phyloP scores from a whole-genome alignment of 2,329 filamentous ascomycete genomes.

The Scleromitrula shiraiana region DNA sequence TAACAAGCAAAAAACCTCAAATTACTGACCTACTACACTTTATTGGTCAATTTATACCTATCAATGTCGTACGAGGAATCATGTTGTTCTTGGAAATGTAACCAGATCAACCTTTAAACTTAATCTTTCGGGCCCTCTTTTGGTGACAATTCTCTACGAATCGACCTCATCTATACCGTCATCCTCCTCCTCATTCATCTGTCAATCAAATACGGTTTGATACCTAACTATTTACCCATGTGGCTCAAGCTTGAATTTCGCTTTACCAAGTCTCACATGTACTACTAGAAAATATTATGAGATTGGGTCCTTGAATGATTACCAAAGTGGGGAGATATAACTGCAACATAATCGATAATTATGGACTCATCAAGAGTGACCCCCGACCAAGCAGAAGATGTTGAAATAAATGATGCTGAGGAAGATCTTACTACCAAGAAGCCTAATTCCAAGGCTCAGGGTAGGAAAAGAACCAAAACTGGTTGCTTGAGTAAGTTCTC shows the following conservation, averaged over 20 bases:
- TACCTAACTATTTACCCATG: background rate
- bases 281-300: constrained; percentile 4
- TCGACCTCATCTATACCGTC: too few species aligned
- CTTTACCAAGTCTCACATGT: constrained; percentile 3
- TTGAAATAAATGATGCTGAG: background rate
- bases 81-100: too few species aligned
- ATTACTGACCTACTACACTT: too few species aligned
- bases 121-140: too few species aligned
- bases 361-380: background rate
- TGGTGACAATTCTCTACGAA: background rate
- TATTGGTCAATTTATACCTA: too few species aligned
- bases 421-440: constrained; percentile 14
- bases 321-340: background rate
- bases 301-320: background rate
- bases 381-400: background rate
- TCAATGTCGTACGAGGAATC: too few species aligned
- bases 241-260: too few species aligned
- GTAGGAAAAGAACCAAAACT: constrained; percentile 66
- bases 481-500: constrained; percentile 71
- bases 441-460: constrained; percentile 23
- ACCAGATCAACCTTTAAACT: too few species aligned
- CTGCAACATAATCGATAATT: background rate
- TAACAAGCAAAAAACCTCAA: too few species aligned
- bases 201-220: too few species aligned
- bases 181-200: too few species aligned